These are phyloP conservation scores for Fusarium cicatricum DNA, from an alignment of 2,329 filamentous ascomycete genomes.

Conservation along the genomic window DNA sequence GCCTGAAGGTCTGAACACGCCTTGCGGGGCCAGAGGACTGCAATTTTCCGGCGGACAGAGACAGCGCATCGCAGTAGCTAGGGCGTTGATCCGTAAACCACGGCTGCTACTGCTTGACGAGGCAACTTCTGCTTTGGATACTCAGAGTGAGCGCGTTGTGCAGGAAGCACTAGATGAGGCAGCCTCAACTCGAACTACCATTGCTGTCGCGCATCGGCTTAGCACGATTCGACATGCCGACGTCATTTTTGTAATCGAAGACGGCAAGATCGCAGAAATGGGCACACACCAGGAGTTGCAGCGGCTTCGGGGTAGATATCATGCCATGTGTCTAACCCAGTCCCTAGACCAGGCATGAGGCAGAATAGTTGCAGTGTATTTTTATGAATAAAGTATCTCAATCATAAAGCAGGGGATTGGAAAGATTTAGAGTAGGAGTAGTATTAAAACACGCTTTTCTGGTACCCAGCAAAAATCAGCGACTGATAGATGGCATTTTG, in stretches of 20 bases:
- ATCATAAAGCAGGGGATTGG: too few relatives aligned
- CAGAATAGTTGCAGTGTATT: too few relatives aligned
- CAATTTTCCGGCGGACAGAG: slow-evolving; percentile 4
- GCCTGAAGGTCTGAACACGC: slow-evolving; percentile 1
- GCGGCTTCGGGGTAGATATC: background rate
- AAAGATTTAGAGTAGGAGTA: too few relatives aligned
- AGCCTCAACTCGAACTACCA: background rate
- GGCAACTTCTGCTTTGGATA: slow-evolving; percentile 7
- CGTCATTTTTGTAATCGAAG: slow-evolving; percentile 6
- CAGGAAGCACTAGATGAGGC: slow-evolving; percentile 10
- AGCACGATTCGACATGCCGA: slow-evolving; percentile 11
- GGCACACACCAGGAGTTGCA: slow-evolving; percentile 13
- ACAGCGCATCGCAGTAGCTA: slow-evolving; percentile 2
- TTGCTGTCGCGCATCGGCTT: slow-evolving; percentile 21
- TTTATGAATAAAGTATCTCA: background rate
- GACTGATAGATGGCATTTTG: too few relatives aligned
- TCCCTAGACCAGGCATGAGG: background rate
- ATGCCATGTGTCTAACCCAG: slow-evolving; percentile 6
- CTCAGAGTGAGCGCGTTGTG: slow-evolving; percentile 12
- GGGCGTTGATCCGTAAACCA: slow-evolving; percentile 4
- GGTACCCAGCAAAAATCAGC: too few relatives aligned
- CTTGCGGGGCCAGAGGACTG: background rate
- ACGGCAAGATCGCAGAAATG: slow-evolving; percentile 5
- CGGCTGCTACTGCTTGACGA: slow-evolving; percentile 10
- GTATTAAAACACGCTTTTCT: too few relatives aligned